Conservation (phyloP, 2,329 filamentous ascomycete species). For the Orbilia blumenaviensis region DNA sequence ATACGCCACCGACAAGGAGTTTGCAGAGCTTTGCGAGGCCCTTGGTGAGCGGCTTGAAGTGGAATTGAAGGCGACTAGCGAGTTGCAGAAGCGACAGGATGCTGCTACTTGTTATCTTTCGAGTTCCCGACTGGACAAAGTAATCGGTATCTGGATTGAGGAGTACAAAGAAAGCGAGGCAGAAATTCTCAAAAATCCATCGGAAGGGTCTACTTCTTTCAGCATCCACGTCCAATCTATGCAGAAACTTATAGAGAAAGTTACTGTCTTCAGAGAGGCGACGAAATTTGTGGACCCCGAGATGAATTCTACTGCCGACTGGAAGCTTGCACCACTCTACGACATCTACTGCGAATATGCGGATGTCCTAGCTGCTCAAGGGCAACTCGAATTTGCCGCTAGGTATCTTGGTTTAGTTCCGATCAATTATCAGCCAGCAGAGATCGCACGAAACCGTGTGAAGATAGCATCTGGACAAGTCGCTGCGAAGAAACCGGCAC, state of each 20-base stretch:
- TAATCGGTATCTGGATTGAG: slow-evolving; percentile 90
- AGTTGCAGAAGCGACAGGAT: slow-evolving; percentile 74
- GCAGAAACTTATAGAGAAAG: slow-evolving; percentile 97
- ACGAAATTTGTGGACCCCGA: slow-evolving; percentile 89
- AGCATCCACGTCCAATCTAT: slow-evolving; percentile 88
- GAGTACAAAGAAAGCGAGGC: slow-evolving; percentile 80
- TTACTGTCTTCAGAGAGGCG: slow-evolving; percentile 93
- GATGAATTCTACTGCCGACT: slow-evolving; percentile 74
- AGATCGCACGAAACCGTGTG: slow-evolving; percentile 84
- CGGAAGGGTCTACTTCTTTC: slow-evolving; percentile 76
- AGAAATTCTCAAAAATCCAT: slow-evolving; percentile 73
- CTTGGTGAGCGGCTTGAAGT: slow-evolving; percentile 91
- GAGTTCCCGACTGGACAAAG: slow-evolving; percentile 96
- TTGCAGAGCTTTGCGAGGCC: slow-evolving; percentile 92
- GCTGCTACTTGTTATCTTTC: slow-evolving; percentile 96
- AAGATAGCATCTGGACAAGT: slow-evolving; percentile 79
- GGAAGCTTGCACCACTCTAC: slow-evolving; percentile 89
- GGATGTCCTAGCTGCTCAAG: slow-evolving; percentile 89
- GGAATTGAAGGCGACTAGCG: slow-evolving; percentile 66
- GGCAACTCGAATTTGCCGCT: slow-evolving; percentile 84
- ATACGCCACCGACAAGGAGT: slow-evolving; percentile 88
- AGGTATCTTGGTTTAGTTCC: slow-evolving; percentile 91
- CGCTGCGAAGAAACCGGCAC: slow-evolving; percentile 58
- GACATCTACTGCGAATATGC: slow-evolving; percentile 97
- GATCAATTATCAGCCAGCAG: slow-evolving; percentile 81